Evolutionary conservation across 345 rosid genomes (phyloP).

Genomic region (Bruguiera gymnorhiza): DNA sequence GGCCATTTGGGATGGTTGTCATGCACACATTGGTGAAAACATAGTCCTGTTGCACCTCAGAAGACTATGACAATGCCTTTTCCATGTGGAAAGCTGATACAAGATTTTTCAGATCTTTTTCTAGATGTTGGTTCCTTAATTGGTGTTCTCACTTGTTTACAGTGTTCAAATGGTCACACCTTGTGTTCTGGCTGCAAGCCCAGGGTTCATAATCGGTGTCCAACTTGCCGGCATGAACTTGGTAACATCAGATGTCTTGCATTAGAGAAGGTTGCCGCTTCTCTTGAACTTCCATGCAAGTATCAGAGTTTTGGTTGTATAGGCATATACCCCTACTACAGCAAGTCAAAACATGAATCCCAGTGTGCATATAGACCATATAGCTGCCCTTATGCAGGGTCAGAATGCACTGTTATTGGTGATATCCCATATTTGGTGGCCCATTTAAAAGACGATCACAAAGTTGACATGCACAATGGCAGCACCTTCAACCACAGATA

Average conservation of each 20-base stretch:
- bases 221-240: conserved; percentile 82
- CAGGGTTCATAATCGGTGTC: conserved; percentile 75
- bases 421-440: conserved; percentile 71
- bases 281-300: conserved; percentile 81
- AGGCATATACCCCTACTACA: conserved; percentile 78
- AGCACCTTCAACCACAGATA: conserved; percentile 84
- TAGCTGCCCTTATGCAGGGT: conserved; percentile 78
- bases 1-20: neutral
- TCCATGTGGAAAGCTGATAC: too few relatives aligned
- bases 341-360: conserved; percentile 75
- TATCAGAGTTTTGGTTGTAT: conserved; percentile 69
- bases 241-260: conserved; percentile 90
- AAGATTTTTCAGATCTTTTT: neutral
- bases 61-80: too few relatives aligned
- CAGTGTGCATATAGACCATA: conserved; percentile 67
- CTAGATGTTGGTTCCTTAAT: conserved; percentile 3
- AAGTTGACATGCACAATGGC: conserved; percentile 84
- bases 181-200: conserved; percentile 82
- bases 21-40: too few relatives aligned
- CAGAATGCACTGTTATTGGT: conserved; percentile 70
- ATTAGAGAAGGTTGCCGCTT: conserved; percentile 79
- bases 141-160: conserved; percentile 21
- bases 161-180: conserved; percentile 84
- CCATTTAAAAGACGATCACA: conserved; percentile 76
- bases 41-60: too few relatives aligned